Evolutionary conservation across 2,329 filamentous ascomycete species (phyloP).

Genomic region (Cercospora brassicicola): DNA sequence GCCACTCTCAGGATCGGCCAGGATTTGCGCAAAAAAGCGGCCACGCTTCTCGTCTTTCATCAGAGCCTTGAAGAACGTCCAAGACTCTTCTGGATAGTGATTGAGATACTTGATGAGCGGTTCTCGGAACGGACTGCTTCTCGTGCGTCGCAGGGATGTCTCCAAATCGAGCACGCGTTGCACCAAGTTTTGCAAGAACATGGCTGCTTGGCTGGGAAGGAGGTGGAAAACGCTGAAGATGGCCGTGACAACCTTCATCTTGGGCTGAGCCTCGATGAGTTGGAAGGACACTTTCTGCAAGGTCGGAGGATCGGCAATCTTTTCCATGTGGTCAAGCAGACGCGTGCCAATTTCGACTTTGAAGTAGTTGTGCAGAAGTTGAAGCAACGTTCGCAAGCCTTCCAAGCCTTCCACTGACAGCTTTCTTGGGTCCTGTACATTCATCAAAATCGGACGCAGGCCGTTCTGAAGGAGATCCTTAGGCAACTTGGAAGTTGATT

Average conservation of each 20-base stretch:
- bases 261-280: constrained; percentile 85
- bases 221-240: constrained; percentile 97
- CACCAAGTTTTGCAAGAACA: constrained; percentile 87
- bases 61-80: constrained; percentile 74
- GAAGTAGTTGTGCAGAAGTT: constrained; percentile 95
- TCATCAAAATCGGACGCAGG: constrained; percentile 90
- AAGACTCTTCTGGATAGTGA: constrained; percentile 85
- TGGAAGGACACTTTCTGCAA: constrained; percentile 92
- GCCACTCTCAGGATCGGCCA: constrained; percentile 72
- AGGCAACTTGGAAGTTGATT: constrained; percentile 84
- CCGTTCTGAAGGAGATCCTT: constrained; percentile 95
- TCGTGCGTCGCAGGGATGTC: constrained; percentile 77
- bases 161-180: constrained; percentile 89
- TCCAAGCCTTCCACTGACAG: constrained; percentile 86
- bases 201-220: constrained; percentile 83
- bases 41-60: constrained; percentile 85
- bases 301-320: constrained; percentile 75
- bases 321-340: constrained; percentile 89
- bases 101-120: constrained; percentile 93
- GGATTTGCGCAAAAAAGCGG: constrained; percentile 83
- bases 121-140: constrained; percentile 85
- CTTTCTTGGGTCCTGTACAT: constrained; percentile 88
- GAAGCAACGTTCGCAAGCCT: constrained; percentile 83
- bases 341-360: constrained; percentile 96
- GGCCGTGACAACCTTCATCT: constrained; percentile 92